Base-by-base conservation (phyloP, 192 early-diverging fungal genomes). In the Rhizoclosmatium sp. region DNA sequence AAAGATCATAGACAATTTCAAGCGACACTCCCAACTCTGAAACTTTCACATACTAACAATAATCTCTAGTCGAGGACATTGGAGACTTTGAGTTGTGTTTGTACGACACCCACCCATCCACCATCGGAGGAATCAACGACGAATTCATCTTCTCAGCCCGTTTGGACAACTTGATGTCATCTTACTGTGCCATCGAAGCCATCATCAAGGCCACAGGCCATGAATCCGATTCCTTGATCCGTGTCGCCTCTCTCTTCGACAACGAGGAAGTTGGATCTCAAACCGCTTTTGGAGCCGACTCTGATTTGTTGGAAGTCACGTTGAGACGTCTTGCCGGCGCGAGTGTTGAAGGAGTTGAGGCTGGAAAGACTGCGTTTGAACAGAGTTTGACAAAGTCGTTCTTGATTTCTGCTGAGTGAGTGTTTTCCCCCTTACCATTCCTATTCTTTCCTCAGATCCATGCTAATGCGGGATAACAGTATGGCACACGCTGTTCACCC, bases 61-160 rank as follows among this genome's bases (percentile, higher is more conserved):
- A 58, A 86, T 4, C 21, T 76, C 16, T 51, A 89, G 93, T 88
- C 21, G 86, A 84, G 1, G 86, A 95, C 76, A 96, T 99, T 71
- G 83, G 90, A 47, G 98, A 99, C 85, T 97, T 99, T 88, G 98
- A 99, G 82, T 89, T 99, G 42, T 97, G 96, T 82, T 88, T 99
- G 54, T 99, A 93, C 79, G 98, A 99, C 82, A 97, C 95, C 31
- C 95, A 99, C 70, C 89, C 92, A 66, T 91, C 97, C 16, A 84
- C 90, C 19, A 92, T 99, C 61, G 98, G 98, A 69, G 98, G 98
- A 4, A 89, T 92, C 44, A 88, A 90, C 86, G 89, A 96, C 69
- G 97, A 99, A 86, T 99, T 94, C 71, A 93, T 99, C 74, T 96
- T 94, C 80, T 94, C 97, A 2, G 88, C 94, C 45, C 93, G 98